Evolutionary conservation across 108 stramenopile genomes (phyloP).

Genomic region (Fragilariopsis cylindrus): DNA sequence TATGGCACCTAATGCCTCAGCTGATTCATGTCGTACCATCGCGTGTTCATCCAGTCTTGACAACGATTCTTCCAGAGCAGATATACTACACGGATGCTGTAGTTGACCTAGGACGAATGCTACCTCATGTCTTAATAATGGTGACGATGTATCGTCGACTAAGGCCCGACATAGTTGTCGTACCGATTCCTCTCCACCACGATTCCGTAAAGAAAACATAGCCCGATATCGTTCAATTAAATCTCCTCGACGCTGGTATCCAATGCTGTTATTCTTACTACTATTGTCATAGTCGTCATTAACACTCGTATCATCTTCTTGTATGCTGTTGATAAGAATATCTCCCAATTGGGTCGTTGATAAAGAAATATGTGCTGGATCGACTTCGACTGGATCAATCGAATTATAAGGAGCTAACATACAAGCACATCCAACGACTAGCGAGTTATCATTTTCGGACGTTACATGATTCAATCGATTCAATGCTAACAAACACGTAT

Average conservation of each 20-base stretch:
- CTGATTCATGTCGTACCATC: slow-evolving; percentile 97
- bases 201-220: slow-evolving; percentile 97
- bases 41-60: slow-evolving; percentile 80
- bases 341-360: slow-evolving; percentile 61
- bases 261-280: neutral
- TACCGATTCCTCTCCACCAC: slow-evolving; percentile 80
- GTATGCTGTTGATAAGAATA: slow-evolving; percentile 61
- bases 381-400: slow-evolving; percentile 86
- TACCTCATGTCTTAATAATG: slow-evolving; percentile 97
- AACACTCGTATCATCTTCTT: neutral
- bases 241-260: neutral
- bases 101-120: slow-evolving; percentile 99
- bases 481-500: slow-evolving; percentile 91
- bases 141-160: slow-evolving; percentile 66
- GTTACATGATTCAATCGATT: slow-evolving; percentile 72
- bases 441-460: slow-evolving; percentile 30
- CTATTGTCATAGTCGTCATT: neutral
- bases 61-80: slow-evolving; percentile 73
- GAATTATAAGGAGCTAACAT: slow-evolving; percentile 84
- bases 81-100: slow-evolving; percentile 84
- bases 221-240: slow-evolving; percentile 95
- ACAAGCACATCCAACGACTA: slow-evolving; percentile 66
- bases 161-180: slow-evolving; percentile 77
- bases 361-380: slow-evolving; percentile 61
- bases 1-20: slow-evolving; percentile 99